These are phyloP conservation scores for Orbilia brochopaga DNA, from an alignment of 2,329 filamentous ascomycete genomes.

Conservation along the genomic window DNA sequence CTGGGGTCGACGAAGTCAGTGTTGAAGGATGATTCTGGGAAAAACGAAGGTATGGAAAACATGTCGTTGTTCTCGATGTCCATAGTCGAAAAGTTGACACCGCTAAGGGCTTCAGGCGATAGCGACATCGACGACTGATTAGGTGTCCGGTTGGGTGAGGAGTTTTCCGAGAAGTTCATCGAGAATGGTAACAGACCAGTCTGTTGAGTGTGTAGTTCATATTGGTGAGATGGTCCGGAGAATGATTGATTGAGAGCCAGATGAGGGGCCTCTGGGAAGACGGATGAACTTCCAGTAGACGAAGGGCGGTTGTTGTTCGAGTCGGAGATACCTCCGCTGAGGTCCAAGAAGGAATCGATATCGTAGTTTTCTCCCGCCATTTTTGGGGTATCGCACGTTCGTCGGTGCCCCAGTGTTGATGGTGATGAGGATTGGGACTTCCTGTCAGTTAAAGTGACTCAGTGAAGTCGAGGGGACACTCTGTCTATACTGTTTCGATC, in stretches of 20 bases:
- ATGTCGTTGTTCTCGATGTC: constrained; percentile 60
- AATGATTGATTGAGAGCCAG: constrained; percentile 59
- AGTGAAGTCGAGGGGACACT: constrained; percentile 27
- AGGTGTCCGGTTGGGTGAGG: constrained; percentile 68
- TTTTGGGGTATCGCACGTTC: constrained; percentile 11
- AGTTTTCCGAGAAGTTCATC: constrained; percentile 70
- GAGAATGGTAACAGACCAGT: constrained; percentile 88
- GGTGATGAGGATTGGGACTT: constrained; percentile 15
- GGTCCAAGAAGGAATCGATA: constrained; percentile 52
- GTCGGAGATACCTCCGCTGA: constrained; percentile 48
- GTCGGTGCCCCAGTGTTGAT: constrained; percentile 23
- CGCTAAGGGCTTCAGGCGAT: constrained; percentile 61
- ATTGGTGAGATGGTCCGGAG: constrained; percentile 87
- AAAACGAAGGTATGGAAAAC: constrained; percentile 73
- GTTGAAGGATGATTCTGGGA: constrained; percentile 68
- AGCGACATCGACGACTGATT: constrained; percentile 61
- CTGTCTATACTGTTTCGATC: constrained; percentile 13
- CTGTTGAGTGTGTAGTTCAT: constrained; percentile 93
- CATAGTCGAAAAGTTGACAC: constrained; percentile 54
- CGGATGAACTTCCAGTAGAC: constrained; percentile 49
- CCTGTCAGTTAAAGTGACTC: constrained; percentile 23
- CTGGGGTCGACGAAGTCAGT: constrained; percentile 55
- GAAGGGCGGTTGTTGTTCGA: constrained; percentile 47
- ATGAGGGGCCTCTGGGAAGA: constrained; percentile 53
- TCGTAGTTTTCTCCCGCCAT: constrained; percentile 51